Percentiles rank a stretch among this genome's conserved stretches.
Evolutionary conservation across 306 rosid species (phyloP).

Genomic region (Senna tora): DNA sequence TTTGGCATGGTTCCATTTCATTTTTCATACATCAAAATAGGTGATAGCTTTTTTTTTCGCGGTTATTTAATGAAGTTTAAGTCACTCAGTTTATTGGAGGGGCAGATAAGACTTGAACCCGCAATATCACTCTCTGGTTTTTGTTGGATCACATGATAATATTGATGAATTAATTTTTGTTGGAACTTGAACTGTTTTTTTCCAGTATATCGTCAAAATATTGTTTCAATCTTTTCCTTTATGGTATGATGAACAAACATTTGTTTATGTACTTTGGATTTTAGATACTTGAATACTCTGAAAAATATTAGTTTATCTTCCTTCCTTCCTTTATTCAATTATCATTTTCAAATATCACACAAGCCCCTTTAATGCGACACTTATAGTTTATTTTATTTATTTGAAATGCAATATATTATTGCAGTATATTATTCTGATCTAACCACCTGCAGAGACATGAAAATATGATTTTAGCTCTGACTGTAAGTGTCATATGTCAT

Average conservation of each 20-base stretch:
- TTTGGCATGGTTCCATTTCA: neutral
- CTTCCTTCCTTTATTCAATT: neutral
- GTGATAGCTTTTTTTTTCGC: neutral
- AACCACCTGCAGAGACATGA: neutral
- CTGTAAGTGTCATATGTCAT: neutral
- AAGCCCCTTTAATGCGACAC: neutral
- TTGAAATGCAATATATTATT: neutral
- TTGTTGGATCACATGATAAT: no score
- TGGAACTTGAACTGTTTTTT: no score
- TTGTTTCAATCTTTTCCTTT: no score
- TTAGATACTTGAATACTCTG: neutral
- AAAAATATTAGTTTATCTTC: neutral
- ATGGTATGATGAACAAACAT: no score
- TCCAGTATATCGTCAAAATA: no score
- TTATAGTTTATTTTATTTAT: no score
- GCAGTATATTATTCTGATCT: slow-evolving; percentile 19
- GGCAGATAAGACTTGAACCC: neutral
- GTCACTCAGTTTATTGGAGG: neutral
- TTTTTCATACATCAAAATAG: neutral
- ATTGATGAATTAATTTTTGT: no score
- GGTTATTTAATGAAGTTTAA: neutral
- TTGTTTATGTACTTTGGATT: no score
- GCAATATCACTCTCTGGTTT: no score
- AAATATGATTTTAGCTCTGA: neutral
- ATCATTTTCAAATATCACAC: neutral